Evolutionary conservation across 768 basidiomycete genomes (phyloP), one percentile per base, ranked within the genome.

Genomic region (Pulveroboletus sp.): DNA sequence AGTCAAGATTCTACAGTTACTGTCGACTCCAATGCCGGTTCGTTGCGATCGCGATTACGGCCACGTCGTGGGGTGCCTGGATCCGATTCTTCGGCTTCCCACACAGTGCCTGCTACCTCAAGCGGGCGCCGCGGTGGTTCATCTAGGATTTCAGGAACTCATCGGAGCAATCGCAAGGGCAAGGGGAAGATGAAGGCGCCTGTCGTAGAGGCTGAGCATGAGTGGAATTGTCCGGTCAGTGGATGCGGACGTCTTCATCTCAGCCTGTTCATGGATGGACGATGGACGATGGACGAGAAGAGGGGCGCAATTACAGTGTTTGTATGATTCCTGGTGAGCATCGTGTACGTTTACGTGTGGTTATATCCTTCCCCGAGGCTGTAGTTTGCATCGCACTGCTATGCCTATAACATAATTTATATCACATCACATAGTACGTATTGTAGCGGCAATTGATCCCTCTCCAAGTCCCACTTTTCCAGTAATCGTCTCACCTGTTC

Each of bases 211-310:
- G 80, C 68, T 26, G 71, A 73, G 58, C 72, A 76, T 57, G 73
- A 78, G 58, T 89, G 83, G 83, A 56, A 38, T 14, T 89, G 86
- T 59, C 86, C 86, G 0, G 82, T 88, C 2, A 55, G 71, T 3
- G 74, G 73, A 2, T 89, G 86, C 59, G 76, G 68, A 10, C 64
- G 63, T 13, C 55, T 70, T 30, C 85, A 87, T 63, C 67, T 70
- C 11, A 86, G 84, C 54, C 73, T 84, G 29, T 73, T 77, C 51
- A 58, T 83, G 11, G 74, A 73, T 35, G 83, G 82, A 3, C 71
- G 68, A 48, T 89, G 86, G 85, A 71, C 67, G 31, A 78, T 76
- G 60, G 83, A 85, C 55, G 74, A 73, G 43, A 71, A 72, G 35
- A 59, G 63, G 43, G 73, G 73, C 20, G 69, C 67, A 11, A 63